These are phyloP conservation scores for Candida hispaniensis DNA, from an alignment of 805 yeast genomes.

Conservation along the genomic window DNA sequence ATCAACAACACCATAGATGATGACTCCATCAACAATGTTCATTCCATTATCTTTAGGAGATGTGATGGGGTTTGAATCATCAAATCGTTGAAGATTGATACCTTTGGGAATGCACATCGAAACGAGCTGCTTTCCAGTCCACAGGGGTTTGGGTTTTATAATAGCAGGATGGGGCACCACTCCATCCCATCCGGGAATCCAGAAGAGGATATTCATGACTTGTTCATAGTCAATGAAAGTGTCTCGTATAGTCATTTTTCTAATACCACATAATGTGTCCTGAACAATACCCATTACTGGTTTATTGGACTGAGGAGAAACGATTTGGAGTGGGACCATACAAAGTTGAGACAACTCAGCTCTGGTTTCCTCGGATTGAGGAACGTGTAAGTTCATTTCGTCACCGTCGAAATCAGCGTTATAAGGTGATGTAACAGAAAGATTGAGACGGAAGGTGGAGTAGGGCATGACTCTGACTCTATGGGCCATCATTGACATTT, in stretches of 20 bases:
- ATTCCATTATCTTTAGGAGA: slow-evolving; percentile 93
- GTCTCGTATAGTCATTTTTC: slow-evolving; percentile 91
- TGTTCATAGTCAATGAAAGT: slow-evolving; percentile 80
- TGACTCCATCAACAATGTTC: slow-evolving; percentile 90
- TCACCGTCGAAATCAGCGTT: slow-evolving; percentile 99
- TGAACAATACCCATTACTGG: slow-evolving; percentile 99
- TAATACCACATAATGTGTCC: slow-evolving; percentile 93
- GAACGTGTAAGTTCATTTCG: slow-evolving; percentile 98
- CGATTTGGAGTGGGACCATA: slow-evolving; percentile 96
- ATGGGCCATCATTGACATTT: slow-evolving; percentile 99
- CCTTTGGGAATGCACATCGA: slow-evolving; percentile 94
- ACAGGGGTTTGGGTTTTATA: slow-evolving; percentile 84
- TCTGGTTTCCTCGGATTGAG: slow-evolving; percentile 95
- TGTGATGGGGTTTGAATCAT: slow-evolving; percentile 70
- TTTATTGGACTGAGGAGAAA: slow-evolving; percentile 95
- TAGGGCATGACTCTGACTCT: slow-evolving; percentile 98
- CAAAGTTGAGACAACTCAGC: slow-evolving; percentile 92
- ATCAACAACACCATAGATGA: slow-evolving; percentile 95
- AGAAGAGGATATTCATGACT: slow-evolving; percentile 90
- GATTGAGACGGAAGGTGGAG: slow-evolving; percentile 89
- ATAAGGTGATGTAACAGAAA: slow-evolving; percentile 98
- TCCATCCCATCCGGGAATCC: slow-evolving; percentile 99
- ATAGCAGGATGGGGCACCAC: slow-evolving; percentile 93
- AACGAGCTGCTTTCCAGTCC: slow-evolving; percentile 94
- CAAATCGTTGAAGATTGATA: slow-evolving; percentile 87